Evolutionary conservation across 2,329 filamentous ascomycete genomes (phyloP), one percentile per base, ranked within the genome.

Genomic region (Didymella exigua): DNA sequence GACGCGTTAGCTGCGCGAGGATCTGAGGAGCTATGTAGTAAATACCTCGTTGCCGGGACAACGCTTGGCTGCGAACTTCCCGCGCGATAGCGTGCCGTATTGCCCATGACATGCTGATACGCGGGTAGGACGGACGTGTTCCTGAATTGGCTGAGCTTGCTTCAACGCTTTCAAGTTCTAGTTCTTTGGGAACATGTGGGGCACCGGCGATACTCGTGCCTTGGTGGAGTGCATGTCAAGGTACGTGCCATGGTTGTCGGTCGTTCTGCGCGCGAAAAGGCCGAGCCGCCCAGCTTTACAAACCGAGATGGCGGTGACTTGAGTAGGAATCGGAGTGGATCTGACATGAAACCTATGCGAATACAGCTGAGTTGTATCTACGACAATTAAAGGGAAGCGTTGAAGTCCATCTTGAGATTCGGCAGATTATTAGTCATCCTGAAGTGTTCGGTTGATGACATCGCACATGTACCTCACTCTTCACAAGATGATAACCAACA

Each of bases 11-110:
- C 57, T 45, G 45, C 41, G 47, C 53, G 67, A 51, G 54, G 61
- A 71, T 65, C 63, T 65, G 61, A 56, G 59, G 54, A 57, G 59
- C 58, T 63, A 62, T 60, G 56, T 61, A 66, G 65, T 68, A 69
- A 68, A 73, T 61, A 69, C 10, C 29, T 56, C 33, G 54, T 56
- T 56, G 54, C 54, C 38, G 41, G 37, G 48, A 31, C 48, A 51
- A 56, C 54, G 38, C 19, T 43, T 42, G 37, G 37, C 42, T 48
- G 47, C 42, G 37, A 47, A 43, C 42, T 43, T 56, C 29, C 47
- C 48, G 36, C 21, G 21, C 36, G 9, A 38, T 38, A 38, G 36
- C 36, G 42, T 42, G 42, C 48, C 43, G 21, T 9, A 14, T 43
- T 52, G 45, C 29, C 18, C 44, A 49, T 57, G 54, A 50, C 49